A percentile compares a stretch with the other conserved stretches of the same genome.
phyloP scores from a whole-genome alignment of 208 protist species.

The Novymonas esmeraldas region DNA sequence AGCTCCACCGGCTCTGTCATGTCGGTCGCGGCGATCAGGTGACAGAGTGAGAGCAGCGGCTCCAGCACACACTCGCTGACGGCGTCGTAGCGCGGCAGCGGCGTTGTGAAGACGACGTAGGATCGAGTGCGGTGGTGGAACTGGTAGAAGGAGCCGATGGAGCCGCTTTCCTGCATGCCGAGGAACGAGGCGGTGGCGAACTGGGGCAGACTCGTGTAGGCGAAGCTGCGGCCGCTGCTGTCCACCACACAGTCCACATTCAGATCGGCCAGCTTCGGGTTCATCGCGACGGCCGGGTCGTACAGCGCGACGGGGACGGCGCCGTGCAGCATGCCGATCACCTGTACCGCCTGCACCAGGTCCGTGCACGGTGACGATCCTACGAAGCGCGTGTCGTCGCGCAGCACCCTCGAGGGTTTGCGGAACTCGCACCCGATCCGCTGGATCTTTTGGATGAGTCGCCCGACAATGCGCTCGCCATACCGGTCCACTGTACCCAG shows the following conservation, averaged over 20 bases:
- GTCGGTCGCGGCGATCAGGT: constrained; percentile 66
- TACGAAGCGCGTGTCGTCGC: constrained; percentile 38
- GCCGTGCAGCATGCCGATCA: constrained; percentile 72
- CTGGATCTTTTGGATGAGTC: constrained; percentile 66
- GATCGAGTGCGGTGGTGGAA: constrained; percentile 72
- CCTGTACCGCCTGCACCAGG: constrained; percentile 46
- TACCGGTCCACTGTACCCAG: constrained; percentile 73
- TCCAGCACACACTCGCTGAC: constrained; percentile 65
- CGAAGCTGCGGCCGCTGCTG: constrained; percentile 46
- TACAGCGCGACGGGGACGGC: constrained; percentile 37
- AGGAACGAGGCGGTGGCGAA: constrained; percentile 61
- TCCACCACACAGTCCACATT: constrained; percentile 55
- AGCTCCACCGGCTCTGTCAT: constrained; percentile 50
- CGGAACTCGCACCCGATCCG: constrained; percentile 39
- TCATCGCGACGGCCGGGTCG: constrained; percentile 58
- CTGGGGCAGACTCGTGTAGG: constrained; percentile 48
- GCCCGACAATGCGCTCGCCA: constrained; percentile 56
- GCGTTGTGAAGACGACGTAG: constrained; percentile 63
- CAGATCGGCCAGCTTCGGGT: constrained; percentile 42
- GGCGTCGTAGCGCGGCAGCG: constrained; percentile 29
- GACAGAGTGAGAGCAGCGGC: constrained; percentile 58
- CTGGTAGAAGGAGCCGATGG: constrained; percentile 64
- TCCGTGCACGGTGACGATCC: constrained; percentile 38
- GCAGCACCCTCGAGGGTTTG: constrained; percentile 37
- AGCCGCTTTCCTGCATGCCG: constrained; percentile 44